Evolutionary conservation across 192 early-diverging fungal genomes (phyloP).

Genomic region (Linnemannia hyalina): DNA sequence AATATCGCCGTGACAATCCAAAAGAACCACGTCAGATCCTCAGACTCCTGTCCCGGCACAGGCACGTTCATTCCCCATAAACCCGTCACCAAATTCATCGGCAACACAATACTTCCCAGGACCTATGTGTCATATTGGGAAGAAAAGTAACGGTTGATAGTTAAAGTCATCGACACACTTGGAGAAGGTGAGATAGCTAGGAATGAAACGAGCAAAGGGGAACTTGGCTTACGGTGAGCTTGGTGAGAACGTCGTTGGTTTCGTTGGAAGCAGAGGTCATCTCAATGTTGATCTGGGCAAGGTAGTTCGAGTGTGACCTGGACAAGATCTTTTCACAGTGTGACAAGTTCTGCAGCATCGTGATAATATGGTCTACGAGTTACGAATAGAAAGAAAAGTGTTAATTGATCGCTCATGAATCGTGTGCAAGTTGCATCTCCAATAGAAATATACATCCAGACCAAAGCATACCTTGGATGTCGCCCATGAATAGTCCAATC

Average conservation of each 20-base stretch:
- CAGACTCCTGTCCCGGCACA: conserved; percentile 71
- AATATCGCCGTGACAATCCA: conserved; percentile 64
- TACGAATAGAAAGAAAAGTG: background rate
- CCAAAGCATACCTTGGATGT: conserved; percentile 73
- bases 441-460: background rate
- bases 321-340: conserved; percentile 81
- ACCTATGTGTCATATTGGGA: conserved; percentile 24
- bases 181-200: background rate
- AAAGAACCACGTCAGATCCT: conserved; percentile 65
- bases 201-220: background rate
- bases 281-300: conserved; percentile 84
- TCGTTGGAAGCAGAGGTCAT: conserved; percentile 80
- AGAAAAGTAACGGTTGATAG: background rate
- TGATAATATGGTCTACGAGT: conserved; percentile 77
- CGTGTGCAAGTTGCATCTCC: background rate
- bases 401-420: background rate
- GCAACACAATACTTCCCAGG: conserved; percentile 89
- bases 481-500: conserved; percentile 79
- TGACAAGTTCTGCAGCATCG: conserved; percentile 82
- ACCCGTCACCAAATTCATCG: conserved; percentile 90
- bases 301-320: conserved; percentile 80
- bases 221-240: conserved; percentile 72
- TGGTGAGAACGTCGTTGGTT: conserved; percentile 90
- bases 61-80: conserved; percentile 75
- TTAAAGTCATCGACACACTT: background rate